Base-by-base conservation (phyloP, 2,329 filamentous ascomycete species). In the Fusarium nelsonii region DNA sequence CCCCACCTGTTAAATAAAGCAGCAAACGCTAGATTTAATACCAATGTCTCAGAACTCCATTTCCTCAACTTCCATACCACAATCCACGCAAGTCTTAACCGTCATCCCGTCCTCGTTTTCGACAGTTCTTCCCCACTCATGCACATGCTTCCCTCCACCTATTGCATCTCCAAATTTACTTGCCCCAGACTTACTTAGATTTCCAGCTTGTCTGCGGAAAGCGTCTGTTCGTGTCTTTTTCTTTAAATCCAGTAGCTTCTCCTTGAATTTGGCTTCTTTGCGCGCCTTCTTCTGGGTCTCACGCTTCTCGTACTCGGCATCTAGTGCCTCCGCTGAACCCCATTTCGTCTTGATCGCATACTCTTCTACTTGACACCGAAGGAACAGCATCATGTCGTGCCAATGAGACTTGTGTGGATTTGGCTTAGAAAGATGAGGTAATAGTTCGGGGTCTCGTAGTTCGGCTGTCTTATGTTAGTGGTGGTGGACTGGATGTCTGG, bases 371-470 rank as follows among this genome's bases (percentile, higher is more conserved):
- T 99, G 96, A 64, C 89, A 97, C 1, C 96, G 91, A 23, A 99
- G 84, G 77, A 96, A 99, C 4, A 99, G 87, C 91, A 97, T 97
- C 96, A 99, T 99, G 83, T 97, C 93, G 79, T 97, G 94, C 93
- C 94, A 99, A 61, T 94, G 94, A 0, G 92, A 90, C 78, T 97
- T 97, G 81, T 97, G 96, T 1, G 96, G 96, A 74, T 99, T 99
- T 2, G 96, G 95, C 34, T 91, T 90, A 55, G 92, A 91, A 10
- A 99, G 85, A 78, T 97, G 94, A 0, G 95, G 95, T 1, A 99
- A 84, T 2, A 99, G 84, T 16, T 94, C 91, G 59, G 89, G 87
- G 75, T 99, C 96, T 73, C 91, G 91, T n/a, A 99, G 86, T 78
- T 99, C 96, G 36, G 94, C 92, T 92, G 68, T 11, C 12, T 2